A percentile compares a stretch with the other conserved stretches of the same genome.
These are phyloP conservation scores for Kazachstania psychrophila DNA, from an alignment of 805 yeast genomes.

Conservation along the genomic window DNA sequence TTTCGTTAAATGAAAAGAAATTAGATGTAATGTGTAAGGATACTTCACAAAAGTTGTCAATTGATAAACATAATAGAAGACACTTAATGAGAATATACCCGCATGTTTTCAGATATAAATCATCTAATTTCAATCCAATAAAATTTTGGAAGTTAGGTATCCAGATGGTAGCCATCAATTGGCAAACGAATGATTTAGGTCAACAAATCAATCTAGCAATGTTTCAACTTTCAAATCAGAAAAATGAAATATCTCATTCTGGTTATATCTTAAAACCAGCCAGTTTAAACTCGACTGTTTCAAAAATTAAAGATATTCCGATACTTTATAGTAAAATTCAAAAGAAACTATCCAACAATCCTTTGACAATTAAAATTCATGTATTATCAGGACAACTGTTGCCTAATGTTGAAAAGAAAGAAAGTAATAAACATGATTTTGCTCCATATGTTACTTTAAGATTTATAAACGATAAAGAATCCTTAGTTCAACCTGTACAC, in stretches of 20 bases:
- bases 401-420: constrained; percentile 55
- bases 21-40: constrained; percentile 58
- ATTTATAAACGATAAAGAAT: constrained; percentile 13
- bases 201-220: constrained; percentile 81
- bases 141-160: constrained; percentile 76
- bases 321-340: constrained; percentile 12
- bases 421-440: constrained; percentile 12
- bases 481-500: constrained; percentile 12
- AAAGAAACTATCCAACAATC: constrained; percentile 3
- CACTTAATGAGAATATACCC: constrained; percentile 85
- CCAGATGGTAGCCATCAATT: constrained; percentile 93
- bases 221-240: constrained; percentile 48
- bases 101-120: constrained; percentile 61
- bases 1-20: constrained; percentile 74
- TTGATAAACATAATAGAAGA: constrained; percentile 67
- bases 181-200: constrained; percentile 89
- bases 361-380: constrained; percentile 30
- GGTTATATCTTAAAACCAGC: constrained; percentile 81
- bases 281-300: constrained; percentile 30
- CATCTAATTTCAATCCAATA: constrained; percentile 75
- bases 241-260: constrained; percentile 23
- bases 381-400: constrained; percentile 79
- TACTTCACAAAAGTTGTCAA: constrained; percentile 40
- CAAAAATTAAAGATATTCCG: constrained; percentile 21
- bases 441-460: constrained; percentile 22